Evolutionary conservation across 495 filamentous ascomycete species (phyloP), one percentile per base, ranked within the genome.

Genomic region (Corynascus novoguineensis): DNA sequence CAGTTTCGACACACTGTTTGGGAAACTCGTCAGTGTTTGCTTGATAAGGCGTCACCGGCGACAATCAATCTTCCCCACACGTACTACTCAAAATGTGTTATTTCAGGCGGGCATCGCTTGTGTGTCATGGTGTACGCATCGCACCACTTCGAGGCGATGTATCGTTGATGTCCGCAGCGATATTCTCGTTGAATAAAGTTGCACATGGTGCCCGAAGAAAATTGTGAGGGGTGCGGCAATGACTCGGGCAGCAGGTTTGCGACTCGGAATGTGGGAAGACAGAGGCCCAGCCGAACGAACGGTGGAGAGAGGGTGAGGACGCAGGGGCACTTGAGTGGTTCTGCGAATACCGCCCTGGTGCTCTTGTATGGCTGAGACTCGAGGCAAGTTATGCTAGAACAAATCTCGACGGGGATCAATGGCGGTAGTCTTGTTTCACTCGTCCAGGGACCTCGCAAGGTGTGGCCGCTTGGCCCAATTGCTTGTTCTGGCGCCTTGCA

Each of bases 71-170:
- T 15, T 21, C 37, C 11, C 7, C 9, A 24, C n/a, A 2, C 52
- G 32, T 38, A 62, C 63, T 42, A 47, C 32, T 70, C 65, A 48
- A 60, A 70, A 40, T 60, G 41, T 5, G 49, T 50, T 14, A 70
- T 50, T 27, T 70, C 59, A 25, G 63, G 67, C 22, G 46, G 31
- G 34, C 64, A 68, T 29, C 58, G 27, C 44, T 61, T 66, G 42
- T 63, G 61, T 0, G 61, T 63, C 1, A 52, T 22, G 14, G 54
- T 53, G 51, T 70, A 70, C 4, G 52, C 51, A 9, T 14, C 28
- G 46, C 65, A 70, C 68, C 68, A 70, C 3, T 19, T 32, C 2
- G 59, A 62, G 2, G 64, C 65, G 17, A 68, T 67, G 54, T 50
- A 68, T 11, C 65, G 68, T 45, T 58, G 54, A 57, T 70, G 65